Conservation (phyloP, 495 filamentous ascomycete genomes). For the Beverwykella pulmonaria region DNA sequence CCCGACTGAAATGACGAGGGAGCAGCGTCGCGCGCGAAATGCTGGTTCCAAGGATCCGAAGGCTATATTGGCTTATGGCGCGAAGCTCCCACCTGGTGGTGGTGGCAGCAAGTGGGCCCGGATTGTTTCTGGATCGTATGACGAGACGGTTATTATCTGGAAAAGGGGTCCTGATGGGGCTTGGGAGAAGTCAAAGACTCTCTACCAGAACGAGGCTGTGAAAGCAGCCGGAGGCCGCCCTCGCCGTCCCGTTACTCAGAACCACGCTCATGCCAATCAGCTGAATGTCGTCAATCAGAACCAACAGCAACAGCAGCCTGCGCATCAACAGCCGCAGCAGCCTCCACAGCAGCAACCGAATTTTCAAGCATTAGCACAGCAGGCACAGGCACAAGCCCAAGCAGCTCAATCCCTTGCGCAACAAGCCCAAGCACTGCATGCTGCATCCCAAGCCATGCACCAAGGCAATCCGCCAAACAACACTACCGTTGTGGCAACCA, state of each 20-base stretch:
- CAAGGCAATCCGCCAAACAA: conserved; percentile 18
- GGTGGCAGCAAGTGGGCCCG: conserved; percentile 82
- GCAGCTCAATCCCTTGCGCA: conserved; percentile 24
- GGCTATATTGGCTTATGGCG: conserved; percentile 76
- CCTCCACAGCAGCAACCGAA: conserved; percentile 10
- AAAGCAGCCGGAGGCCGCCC: conserved; percentile 47
- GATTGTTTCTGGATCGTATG: conserved; percentile 94
- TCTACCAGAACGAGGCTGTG: conserved; percentile 69
- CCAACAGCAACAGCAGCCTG: background rate
- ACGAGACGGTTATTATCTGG: conserved; percentile 95
- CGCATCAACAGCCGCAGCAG: background rate
- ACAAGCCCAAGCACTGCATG: conserved; percentile 37
- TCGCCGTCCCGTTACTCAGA: conserved; percentile 25
- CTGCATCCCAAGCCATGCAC: conserved; percentile 28
- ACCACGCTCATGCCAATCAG: conserved; percentile 20
- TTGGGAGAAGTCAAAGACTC: conserved; percentile 72
- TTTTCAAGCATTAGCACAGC: conserved; percentile 25
- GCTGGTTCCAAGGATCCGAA: conserved; percentile 74
- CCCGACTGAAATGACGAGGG: conserved; percentile 38
- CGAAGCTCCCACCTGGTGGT: conserved; percentile 83
- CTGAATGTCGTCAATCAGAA: conserved; percentile 16
- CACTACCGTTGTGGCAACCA: conserved; percentile 17
- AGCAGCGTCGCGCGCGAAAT: conserved; percentile 63
- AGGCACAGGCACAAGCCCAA: conserved; percentile 32
- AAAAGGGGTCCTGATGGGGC: conserved; percentile 76